A percentile compares a stretch with the other conserved stretches of the same genome.
Evolutionary conservation across 1,284 basidiomycete species (phyloP).

Genomic region (Ceratobasidium sp.): DNA sequence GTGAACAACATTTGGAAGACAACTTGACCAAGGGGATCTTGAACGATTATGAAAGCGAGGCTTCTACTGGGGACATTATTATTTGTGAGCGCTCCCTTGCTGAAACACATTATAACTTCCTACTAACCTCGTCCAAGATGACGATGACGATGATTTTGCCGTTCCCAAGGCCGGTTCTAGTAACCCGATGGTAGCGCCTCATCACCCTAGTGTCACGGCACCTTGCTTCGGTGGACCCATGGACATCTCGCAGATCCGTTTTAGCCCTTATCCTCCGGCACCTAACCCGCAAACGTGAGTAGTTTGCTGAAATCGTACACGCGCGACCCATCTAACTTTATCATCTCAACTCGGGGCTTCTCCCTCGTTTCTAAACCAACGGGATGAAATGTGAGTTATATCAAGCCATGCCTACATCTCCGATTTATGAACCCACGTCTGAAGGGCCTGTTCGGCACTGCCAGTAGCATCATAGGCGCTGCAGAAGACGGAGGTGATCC

Average conservation of each 20-base stretch:
- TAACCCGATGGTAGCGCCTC: background rate
- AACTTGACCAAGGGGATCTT: background rate
- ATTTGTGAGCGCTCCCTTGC: background rate
- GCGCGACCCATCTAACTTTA: background rate
- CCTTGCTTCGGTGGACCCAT: conserved; percentile 17
- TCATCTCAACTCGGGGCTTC: background rate
- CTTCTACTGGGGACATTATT: background rate
- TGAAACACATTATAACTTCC: background rate
- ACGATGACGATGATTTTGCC: background rate
- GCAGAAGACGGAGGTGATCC: background rate
- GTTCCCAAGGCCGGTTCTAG: background rate
- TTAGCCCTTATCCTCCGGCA: background rate
- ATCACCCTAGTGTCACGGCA: background rate
- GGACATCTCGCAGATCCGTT: conserved; percentile 18
- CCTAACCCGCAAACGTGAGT: background rate
- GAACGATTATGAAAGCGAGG: background rate
- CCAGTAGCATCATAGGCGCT: too few relatives aligned
- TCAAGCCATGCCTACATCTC: too few relatives aligned
- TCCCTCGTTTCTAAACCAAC: too few relatives aligned
- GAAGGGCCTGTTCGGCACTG: too few relatives aligned
- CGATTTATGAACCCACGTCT: too few relatives aligned
- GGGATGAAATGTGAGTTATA: too few relatives aligned
- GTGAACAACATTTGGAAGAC: background rate
- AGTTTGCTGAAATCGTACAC: background rate
- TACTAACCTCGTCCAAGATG: background rate